Conservation (phyloP, 2,329 filamentous ascomycete species). For the Akanthomyces muscarius region DNA sequence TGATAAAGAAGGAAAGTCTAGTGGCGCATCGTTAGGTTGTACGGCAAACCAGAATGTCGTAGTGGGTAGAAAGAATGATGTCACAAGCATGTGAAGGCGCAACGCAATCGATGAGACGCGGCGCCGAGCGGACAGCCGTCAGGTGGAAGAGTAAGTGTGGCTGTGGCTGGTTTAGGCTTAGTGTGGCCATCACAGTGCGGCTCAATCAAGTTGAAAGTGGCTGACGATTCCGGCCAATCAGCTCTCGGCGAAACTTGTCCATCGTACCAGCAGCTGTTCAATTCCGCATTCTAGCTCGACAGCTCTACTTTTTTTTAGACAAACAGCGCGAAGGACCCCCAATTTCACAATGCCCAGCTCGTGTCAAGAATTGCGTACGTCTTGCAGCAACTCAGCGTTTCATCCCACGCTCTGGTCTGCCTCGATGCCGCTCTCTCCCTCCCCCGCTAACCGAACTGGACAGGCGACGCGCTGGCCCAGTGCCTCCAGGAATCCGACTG, state of each 20-base stretch:
- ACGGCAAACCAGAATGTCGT: neutral
- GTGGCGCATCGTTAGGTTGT: neutral
- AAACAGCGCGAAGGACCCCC: conserved; percentile 14
- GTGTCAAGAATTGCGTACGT: conserved; percentile 92
- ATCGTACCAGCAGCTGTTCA: neutral
- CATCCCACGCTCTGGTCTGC: neutral
- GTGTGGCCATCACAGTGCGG: neutral
- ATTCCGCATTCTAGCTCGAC: neutral
- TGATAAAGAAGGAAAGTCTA: neutral
- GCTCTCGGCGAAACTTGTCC: neutral
- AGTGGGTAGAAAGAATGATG: conserved; percentile 18
- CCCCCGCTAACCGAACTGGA: neutral
- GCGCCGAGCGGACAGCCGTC: too few relatives aligned
- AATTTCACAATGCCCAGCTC: conserved; percentile 75
- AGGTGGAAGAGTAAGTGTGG: neutral
- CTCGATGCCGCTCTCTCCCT: too few relatives aligned
- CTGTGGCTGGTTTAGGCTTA: neutral
- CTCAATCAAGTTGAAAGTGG: neutral
- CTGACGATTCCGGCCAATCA: conserved; percentile 4
- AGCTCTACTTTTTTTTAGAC: neutral
- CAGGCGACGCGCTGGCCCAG: conserved; percentile 86
- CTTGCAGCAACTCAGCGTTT: neutral
- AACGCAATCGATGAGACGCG: neutral
- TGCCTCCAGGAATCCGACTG: conserved; percentile 97
- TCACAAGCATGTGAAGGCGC: conserved; percentile 20